Evolutionary conservation across 108 stramenopile genomes (phyloP), one percentile per base, ranked within the genome.

Genomic region (Cyclotella choctawhatcheeana): DNA sequence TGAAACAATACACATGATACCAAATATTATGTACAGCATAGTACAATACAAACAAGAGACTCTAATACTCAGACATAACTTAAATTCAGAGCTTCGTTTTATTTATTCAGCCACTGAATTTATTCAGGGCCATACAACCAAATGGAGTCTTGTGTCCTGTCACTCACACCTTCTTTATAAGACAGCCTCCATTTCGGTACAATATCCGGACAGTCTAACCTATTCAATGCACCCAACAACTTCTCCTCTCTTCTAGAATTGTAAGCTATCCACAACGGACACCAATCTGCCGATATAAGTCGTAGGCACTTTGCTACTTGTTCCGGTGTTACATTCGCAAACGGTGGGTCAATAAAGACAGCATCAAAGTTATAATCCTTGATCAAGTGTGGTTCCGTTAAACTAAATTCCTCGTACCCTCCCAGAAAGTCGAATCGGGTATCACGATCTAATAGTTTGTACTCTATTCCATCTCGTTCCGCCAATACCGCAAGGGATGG

Each of bases 271-370:
- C 54, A 76, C 0, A 76, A 14, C 0, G 75, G 75, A 4, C 63
- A 62, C 33, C 51, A 3, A 35, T 72, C 32, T 6, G 71, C 71
- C 0, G 48, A 45, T 37, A 76, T 76, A 45, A 70, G 31, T 31
- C 33, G n/a, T 27, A 76, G 40, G 51, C 75, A 76, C 24, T 55
- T 26, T 20, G 69, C 75, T 33, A 76, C 52, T n/a, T 76, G 58
- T 7, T 60, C 58, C 12, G 75, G 75, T 18, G 75, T 70, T n/a
- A 76, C 69, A 63, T 70, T 76, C 0, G 75, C 69, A 70, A 76
- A 76, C 6, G 75, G 75, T 44, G 75, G 75, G 44, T 76, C 75
- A 25, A 76, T 69, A 25, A 76, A 76, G 27, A 76, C 65, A 29
- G 75, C 58, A 70, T 76, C 75, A 70, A 67, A 76, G 12, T 76